These are phyloP conservation scores for Akanthomyces uredinophilus DNA, from an alignment of 2,329 filamentous ascomycete genomes.

Conservation along the genomic window DNA sequence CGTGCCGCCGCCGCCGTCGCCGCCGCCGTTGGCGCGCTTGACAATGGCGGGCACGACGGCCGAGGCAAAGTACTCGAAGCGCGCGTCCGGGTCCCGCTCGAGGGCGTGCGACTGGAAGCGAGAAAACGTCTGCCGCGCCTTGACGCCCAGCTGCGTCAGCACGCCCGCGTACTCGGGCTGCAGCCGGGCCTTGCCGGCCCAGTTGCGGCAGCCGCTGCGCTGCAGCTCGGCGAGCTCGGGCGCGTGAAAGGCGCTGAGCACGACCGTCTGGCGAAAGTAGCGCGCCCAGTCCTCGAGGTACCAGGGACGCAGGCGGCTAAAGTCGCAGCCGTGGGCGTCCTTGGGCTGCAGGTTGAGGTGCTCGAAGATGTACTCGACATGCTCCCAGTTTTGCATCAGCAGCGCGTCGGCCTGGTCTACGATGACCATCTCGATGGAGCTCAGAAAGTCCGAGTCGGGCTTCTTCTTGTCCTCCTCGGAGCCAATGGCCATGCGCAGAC, in stretches of 20 bases:
- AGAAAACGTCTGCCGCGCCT: conserved; percentile 81
- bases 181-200: conserved; percentile 72
- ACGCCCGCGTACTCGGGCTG: conserved; percentile 64
- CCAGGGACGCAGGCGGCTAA: conserved; percentile 83
- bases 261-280: conserved; percentile 77
- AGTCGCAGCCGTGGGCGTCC: conserved; percentile 88
- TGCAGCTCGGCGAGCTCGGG: conserved; percentile 82
- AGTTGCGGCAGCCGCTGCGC: conserved; percentile 71
- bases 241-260: conserved; percentile 77
- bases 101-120: conserved; percentile 71
- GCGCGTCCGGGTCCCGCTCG: conserved; percentile 72
- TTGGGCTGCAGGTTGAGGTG: conserved; percentile 88
- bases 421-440: conserved; percentile 85
- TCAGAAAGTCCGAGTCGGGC: conserved; percentile 83
- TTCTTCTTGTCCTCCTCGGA: conserved; percentile 59
- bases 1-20: conserved; percentile 55
- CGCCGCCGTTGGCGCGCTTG: conserved; percentile 56
- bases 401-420: conserved; percentile 90
- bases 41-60: conserved; percentile 71
- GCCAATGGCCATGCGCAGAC: conserved; percentile 84
- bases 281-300: conserved; percentile 85
- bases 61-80: conserved; percentile 87
- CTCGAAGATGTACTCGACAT: conserved; percentile 85
- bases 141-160: conserved; percentile 67
- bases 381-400: conserved; percentile 98